Conservation (phyloP, 441 rosid genomes). For the Cnidoscolus chayamansa region DNA sequence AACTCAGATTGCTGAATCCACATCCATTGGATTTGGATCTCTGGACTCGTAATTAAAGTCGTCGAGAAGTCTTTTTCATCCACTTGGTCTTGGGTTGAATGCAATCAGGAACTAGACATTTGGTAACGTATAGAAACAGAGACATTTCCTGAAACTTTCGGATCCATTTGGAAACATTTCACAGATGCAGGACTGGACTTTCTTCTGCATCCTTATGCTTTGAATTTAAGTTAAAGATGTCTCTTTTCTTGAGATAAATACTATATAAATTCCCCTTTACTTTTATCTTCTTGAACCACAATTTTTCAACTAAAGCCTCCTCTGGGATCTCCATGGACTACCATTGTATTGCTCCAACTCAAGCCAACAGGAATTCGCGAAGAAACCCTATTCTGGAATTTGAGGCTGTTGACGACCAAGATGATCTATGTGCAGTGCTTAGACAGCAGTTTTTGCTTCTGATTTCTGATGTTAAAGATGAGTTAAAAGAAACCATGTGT, state of each 20-base stretch:
- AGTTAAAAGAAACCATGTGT: background rate
- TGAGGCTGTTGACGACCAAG: conserved; percentile 27
- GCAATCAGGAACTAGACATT: conserved; percentile 17
- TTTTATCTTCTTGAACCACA: background rate
- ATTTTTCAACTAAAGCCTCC: background rate
- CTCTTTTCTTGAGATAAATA: background rate
- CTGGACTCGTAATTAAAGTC: too few species aligned
- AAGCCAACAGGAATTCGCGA: conserved; percentile 11
- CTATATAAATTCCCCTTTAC: conserved; percentile 6
- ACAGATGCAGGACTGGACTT: conserved; percentile 14
- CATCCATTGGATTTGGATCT: background rate
- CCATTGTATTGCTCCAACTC: conserved; percentile 3
- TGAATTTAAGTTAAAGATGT: conserved; percentile 26
- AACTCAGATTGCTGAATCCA: background rate
- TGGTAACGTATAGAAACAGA: conserved; percentile 30
- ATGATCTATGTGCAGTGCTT: conserved; percentile 37
- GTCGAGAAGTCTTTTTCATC: conserved; percentile 2
- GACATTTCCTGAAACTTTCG: conserved; percentile 17
- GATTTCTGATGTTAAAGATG: conserved; percentile 41
- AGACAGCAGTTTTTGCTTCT: conserved; percentile 41
- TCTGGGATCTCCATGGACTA: conserved; percentile 5
- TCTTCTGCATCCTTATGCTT: background rate
- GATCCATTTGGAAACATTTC: conserved; percentile 32
- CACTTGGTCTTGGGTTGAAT: conserved; percentile 21
- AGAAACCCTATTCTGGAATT: conserved; percentile 5